Evolutionary conservation across 2,329 filamentous ascomycete species (phyloP).

Genomic region (Colletotrichum scovillei): DNA sequence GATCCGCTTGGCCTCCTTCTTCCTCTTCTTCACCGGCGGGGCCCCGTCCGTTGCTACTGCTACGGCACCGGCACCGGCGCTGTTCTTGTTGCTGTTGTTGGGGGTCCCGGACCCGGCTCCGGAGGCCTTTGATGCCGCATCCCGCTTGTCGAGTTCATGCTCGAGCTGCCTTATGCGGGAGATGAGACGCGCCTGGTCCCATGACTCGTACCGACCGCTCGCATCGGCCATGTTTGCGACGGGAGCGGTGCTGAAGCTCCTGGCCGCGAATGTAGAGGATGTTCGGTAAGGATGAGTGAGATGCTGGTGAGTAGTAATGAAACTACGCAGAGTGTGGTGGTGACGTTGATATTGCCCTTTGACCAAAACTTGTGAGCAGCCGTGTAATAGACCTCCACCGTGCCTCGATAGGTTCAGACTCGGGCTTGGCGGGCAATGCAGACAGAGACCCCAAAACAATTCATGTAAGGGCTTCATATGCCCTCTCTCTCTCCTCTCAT

Average conservation of each 20-base stretch:
- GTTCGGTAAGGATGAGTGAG: neutral
- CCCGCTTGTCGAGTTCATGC: slow-evolving; percentile 67
- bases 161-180: slow-evolving; percentile 76
- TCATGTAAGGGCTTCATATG: slow-evolving; percentile 26
- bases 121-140: slow-evolving; percentile 42
- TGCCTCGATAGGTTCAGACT: slow-evolving; percentile 3
- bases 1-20: slow-evolving; percentile 59
- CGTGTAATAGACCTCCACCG: slow-evolving; percentile 10
- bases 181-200: slow-evolving; percentile 77
- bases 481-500: slow-evolving; percentile 1
- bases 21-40: slow-evolving; percentile 48
- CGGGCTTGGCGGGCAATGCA: slow-evolving; percentile 15
- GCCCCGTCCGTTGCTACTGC: neutral
- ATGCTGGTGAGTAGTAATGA: slow-evolving; percentile 4
- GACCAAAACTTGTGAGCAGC: neutral
- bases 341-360: neutral
- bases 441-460: slow-evolving; percentile 16
- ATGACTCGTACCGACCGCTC: slow-evolving; percentile 67
- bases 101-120: neutral
- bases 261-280: neutral
- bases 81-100: neutral
- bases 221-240: slow-evolving; percentile 37
- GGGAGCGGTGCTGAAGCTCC: slow-evolving; percentile 14
- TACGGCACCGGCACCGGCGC: neutral
- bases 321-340: slow-evolving; percentile 1